Conservation (phyloP, 176 grass and related monocot species). For the Triticum dicoccoides region DNA sequence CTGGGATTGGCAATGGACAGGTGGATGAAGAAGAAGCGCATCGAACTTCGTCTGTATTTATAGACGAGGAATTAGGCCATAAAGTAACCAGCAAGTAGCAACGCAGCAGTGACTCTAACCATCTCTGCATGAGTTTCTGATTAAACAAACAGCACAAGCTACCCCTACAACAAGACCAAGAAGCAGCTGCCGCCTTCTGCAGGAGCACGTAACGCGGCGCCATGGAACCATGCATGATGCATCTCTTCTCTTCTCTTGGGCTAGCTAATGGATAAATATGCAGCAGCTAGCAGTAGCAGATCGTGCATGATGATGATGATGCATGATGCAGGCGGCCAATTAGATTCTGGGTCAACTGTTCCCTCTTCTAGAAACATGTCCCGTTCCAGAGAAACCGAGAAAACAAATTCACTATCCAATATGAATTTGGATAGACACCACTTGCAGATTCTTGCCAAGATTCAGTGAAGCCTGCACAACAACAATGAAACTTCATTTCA, state of each 20-base stretch:
- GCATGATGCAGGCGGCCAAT: not conserved
- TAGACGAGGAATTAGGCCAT: constrained; percentile 5
- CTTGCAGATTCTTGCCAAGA: not conserved
- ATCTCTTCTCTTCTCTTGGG: not conserved
- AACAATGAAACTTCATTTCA: no score
- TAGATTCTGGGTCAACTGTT: constrained; percentile 20
- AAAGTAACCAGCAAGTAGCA: constrained; percentile 28
- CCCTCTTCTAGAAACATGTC: not conserved
- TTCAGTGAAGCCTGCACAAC: not conserved
- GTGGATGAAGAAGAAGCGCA: constrained; percentile 20
- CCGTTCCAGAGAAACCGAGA: not conserved
- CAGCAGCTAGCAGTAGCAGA: not conserved
- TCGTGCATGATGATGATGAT: not conserved
- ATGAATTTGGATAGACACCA: not conserved
- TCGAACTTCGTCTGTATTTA: constrained; percentile 24
- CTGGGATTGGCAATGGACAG: not conserved
- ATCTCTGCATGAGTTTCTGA: not conserved
- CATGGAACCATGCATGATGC: not conserved
- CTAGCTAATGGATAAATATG: not conserved
- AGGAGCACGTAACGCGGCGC: not conserved
- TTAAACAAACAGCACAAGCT: constrained; percentile 19
- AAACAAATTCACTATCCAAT: not conserved
- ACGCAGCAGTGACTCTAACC: not conserved
- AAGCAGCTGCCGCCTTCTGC: not conserved
- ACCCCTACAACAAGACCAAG: constrained; percentile 11